Conservation (phyloP, 2,329 filamentous ascomycete species). For the Exophiala mesophila region DNA sequence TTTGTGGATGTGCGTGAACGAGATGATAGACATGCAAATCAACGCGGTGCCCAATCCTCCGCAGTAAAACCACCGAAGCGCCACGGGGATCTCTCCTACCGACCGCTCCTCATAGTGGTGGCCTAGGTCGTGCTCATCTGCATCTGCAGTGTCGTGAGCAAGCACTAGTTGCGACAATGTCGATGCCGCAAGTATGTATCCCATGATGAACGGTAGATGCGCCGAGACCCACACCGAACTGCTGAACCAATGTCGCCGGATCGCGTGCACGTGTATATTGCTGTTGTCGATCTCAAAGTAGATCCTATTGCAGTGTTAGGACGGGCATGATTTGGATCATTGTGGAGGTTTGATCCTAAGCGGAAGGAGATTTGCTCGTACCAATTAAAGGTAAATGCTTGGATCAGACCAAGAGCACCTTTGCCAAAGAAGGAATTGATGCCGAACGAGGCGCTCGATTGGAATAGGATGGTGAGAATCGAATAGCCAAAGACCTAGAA, state of each 20-base stretch:
- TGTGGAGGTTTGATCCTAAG: no score
- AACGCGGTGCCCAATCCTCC: slow-evolving; percentile 55
- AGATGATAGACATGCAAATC: slow-evolving; percentile 52
- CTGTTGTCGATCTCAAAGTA: slow-evolving; percentile 60
- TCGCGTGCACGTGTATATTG: slow-evolving; percentile 57
- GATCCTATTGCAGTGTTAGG: no score
- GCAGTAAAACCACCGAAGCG: slow-evolving; percentile 61
- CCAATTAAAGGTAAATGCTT: slow-evolving; percentile 20
- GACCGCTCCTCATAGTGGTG: slow-evolving; percentile 48
- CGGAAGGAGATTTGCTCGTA: no score
- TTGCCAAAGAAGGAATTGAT: slow-evolving; percentile 52
- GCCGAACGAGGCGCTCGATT: slow-evolving; percentile 16
- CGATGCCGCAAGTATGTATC: slow-evolving; percentile 56
- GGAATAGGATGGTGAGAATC: slow-evolving; percentile 49
- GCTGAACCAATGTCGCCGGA: slow-evolving; percentile 45
- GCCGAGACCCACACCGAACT: slow-evolving; percentile 52
- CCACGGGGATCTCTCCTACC: slow-evolving; percentile 47
- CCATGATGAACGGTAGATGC: slow-evolving; percentile 61
- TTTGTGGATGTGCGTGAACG: slow-evolving; percentile 53
- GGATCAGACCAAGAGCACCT: slow-evolving; percentile 50
- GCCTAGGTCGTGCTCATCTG: slow-evolving; percentile 47
- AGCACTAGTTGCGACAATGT: slow-evolving; percentile 54
- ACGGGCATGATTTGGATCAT: no score
- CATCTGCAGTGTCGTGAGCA: slow-evolving; percentile 49
- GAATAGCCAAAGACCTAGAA: slow-evolving; percentile 57